Base-by-base conservation (phyloP, 2,329 filamentous ascomycete genomes). In the Thelonectria blattea region DNA sequence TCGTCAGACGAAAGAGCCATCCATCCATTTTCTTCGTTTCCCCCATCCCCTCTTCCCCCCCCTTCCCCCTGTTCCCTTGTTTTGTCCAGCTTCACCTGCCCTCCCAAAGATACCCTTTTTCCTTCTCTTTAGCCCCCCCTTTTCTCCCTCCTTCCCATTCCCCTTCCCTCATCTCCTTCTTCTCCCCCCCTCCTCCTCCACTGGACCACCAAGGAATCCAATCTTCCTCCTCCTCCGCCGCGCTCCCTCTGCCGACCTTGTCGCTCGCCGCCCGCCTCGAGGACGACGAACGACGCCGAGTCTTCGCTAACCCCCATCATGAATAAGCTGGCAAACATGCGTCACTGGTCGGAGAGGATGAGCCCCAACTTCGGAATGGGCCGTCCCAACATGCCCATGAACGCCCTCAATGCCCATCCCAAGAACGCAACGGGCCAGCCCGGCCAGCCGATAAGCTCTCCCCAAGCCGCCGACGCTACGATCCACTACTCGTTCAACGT, bases 401-500 rank as follows among this genome's bases (percentile, higher is more conserved):
- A 83, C 68, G 75, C 77, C 65, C 78, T 86, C 73, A 84, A 83
- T 71, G 80, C 83, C 63, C 85, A 87, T 65, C 80, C 83, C 69
- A 87, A 88, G 75, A 80, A 82, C 64, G 76, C 80, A 64, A 74
- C 81, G 15, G 34, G 34, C 58, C 80, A 81, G 59, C 78, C 83
- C 53, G 79, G 81, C 61, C 79, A 85, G 59, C 81, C 86, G 65
- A 80, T 87, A 73, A 83, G 88, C 70, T 88, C 90, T 67, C 87
- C 90, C 60, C 88, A 90, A 66, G 83, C 89, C 64, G 85, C 89
- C 73, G 91, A 94, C 75, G 83, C 89, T 53, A 88, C 88, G 67
- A 91, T 98, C 77, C 92, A 96, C 78, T 90, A 97, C 76, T 94
- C 92, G 66, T 98, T 99, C 88, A 98, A 97, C 75, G 91, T 99